Percentiles rank a stretch among this genome's conserved stretches.
These are phyloP conservation scores for Oryza australiensis DNA, from an alignment of 176 grass and related monocot species.

Conservation along the genomic window DNA sequence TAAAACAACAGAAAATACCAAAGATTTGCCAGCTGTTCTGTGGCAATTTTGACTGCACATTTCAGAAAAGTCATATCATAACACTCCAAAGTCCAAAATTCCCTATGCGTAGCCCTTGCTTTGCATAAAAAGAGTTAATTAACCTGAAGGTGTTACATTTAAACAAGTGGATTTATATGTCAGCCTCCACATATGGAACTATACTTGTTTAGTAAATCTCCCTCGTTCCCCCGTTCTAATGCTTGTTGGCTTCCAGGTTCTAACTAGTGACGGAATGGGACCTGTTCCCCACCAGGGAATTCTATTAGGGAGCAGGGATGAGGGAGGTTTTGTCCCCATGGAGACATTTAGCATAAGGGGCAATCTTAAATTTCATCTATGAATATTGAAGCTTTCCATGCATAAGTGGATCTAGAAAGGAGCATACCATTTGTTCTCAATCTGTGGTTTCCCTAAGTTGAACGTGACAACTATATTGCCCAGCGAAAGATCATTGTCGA, in stretches of 20 bases:
- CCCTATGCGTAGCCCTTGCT: neutral
- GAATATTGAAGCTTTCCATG: slow-evolving; percentile 20
- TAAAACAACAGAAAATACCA: neutral
- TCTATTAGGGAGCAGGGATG: neutral
- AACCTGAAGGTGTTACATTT: neutral
- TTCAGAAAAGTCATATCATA: too few relatives aligned
- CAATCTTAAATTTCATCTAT: neutral
- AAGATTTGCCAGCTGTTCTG: neutral
- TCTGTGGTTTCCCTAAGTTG: slow-evolving; percentile 76
- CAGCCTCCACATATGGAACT: neutral
- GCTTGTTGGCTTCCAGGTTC: neutral
- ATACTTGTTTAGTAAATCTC: neutral
- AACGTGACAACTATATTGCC: slow-evolving; percentile 68
- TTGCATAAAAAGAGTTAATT: neutral
- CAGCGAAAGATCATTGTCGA: slow-evolving; percentile 59
- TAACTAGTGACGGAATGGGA: neutral
- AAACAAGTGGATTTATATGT: neutral
- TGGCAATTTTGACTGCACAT: too few relatives aligned
- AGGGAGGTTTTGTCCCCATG: neutral
- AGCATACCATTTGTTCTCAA: slow-evolving; percentile 84
- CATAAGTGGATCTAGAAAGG: slow-evolving; percentile 34
- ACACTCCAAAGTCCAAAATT: neutral
- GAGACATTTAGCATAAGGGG: neutral
- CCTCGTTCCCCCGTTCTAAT: neutral
- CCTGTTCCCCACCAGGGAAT: neutral